Evolutionary conservation across 257 asterid species (phyloP).

Genomic region (Anisodus tanguticus): DNA sequence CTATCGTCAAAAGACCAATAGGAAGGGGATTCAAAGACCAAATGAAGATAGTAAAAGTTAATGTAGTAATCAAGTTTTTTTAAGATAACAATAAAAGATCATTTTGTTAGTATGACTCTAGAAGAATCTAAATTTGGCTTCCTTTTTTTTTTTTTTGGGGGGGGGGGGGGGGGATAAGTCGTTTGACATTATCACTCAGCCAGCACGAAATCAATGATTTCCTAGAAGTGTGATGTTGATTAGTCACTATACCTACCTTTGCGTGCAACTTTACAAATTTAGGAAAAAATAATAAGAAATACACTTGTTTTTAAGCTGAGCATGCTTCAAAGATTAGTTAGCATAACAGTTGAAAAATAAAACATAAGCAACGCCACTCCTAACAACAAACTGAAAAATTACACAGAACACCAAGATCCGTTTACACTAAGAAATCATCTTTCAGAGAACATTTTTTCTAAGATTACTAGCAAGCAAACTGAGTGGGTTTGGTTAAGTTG

Average conservation of each 20-base stretch:
- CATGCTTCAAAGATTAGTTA: not conserved
- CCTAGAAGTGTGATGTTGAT: not conserved
- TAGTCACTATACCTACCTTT: not conserved
- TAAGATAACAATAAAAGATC: not conserved
- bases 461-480: too few species aligned
- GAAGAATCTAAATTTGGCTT: not conserved
- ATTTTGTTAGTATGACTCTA: not conserved
- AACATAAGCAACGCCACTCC: not conserved
- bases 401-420: not conserved
- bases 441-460: not conserved
- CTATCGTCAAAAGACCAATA: not conserved
- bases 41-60: constrained; percentile 2
- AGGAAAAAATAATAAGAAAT: not conserved
- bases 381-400: not conserved
- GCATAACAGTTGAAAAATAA: not conserved
- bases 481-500: not conserved
- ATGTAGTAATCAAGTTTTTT: not conserved
- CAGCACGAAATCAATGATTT: not conserved
- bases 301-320: not conserved
- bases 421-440: not conserved
- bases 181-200: not conserved
- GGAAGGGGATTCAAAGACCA: not conserved
- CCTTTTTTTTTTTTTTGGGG: not conserved
- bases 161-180: not conserved
- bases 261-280: not conserved